Conservation (phyloP, 2,329 filamentous ascomycete genomes). For the Diaporthe vaccinii region DNA sequence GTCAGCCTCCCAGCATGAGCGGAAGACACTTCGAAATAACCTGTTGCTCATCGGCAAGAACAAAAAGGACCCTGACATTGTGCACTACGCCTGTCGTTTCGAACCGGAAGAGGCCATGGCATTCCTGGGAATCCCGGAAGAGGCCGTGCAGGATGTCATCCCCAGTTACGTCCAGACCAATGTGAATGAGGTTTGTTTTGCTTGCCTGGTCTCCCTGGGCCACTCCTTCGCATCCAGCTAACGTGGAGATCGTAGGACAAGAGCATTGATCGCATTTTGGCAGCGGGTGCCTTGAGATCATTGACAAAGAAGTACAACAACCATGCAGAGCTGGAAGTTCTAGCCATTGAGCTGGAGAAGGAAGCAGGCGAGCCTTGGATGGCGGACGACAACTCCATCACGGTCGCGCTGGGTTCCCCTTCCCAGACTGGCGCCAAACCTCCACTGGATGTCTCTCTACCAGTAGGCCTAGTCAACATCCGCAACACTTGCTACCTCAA, state of each 20-base stretch:
- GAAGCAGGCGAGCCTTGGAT: conserved; percentile 33
- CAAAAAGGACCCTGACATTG: conserved; percentile 43
- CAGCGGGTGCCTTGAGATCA: conserved; percentile 33
- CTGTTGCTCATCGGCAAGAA: conserved; percentile 48
- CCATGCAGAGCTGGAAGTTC: conserved; percentile 21
- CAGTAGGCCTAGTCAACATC: conserved; percentile 91
- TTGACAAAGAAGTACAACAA: conserved; percentile 27
- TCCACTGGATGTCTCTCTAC: conserved; percentile 66
- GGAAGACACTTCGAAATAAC: conserved; percentile 45
- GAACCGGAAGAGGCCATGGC: conserved; percentile 44
- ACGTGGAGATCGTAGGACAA: conserved; percentile 23
- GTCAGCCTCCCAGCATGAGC: conserved; percentile 42
- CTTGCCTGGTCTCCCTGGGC: neutral
- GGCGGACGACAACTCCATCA: conserved; percentile 11
- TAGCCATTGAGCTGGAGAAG: conserved; percentile 26
- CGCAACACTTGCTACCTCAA: conserved; percentile 99
- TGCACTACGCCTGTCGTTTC: conserved; percentile 42
- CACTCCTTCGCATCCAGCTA: neutral
- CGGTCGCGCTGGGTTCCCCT: neutral
- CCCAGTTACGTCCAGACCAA: conserved; percentile 29
- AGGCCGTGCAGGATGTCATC: conserved; percentile 29
- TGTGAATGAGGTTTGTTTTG: conserved; percentile 31
- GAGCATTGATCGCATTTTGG: conserved; percentile 33
- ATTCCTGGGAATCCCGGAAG: conserved; percentile 41
- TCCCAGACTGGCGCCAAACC: conserved; percentile 31